Evolutionary conservation across 2,329 filamentous ascomycete genomes (phyloP).

Genomic region (Byssothecium circinans): DNA sequence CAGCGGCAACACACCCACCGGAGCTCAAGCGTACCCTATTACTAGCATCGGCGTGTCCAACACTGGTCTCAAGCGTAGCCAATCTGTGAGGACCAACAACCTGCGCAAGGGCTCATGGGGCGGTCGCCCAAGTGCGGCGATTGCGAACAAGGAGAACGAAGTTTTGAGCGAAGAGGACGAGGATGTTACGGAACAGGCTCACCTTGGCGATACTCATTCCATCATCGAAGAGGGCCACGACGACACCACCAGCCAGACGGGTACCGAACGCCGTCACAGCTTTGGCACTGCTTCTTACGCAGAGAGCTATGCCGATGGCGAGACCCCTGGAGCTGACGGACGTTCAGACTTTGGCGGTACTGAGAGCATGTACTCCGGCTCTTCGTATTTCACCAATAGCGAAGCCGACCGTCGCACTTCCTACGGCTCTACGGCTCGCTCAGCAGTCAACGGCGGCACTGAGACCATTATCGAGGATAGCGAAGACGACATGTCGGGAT

Average conservation of each 20-base stretch:
- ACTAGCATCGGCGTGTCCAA: constrained; percentile 38
- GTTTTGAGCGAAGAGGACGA: constrained; percentile 48
- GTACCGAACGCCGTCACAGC: constrained; percentile 46
- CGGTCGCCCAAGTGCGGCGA: constrained; percentile 31
- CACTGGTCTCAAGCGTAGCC: constrained; percentile 56
- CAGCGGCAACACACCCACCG: constrained; percentile 67
- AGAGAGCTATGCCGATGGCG: constrained; percentile 38
- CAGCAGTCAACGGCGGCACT: constrained; percentile 31
- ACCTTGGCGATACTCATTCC: constrained; percentile 18
- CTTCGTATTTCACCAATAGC: constrained; percentile 51
- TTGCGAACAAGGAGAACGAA: constrained; percentile 53
- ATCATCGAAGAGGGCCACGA: constrained; percentile 33
- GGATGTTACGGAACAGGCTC: constrained; percentile 31
- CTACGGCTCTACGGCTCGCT: constrained; percentile 44
- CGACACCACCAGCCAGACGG: constrained; percentile 38
- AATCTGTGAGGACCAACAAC: constrained; percentile 44
- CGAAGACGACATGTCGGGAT: constrained; percentile 15
- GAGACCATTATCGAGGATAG: constrained; percentile 36
- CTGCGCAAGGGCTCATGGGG: constrained; percentile 43
- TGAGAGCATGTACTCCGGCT: constrained; percentile 51
- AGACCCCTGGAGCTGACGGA: constrained; percentile 40
- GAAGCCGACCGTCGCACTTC: constrained; percentile 51
- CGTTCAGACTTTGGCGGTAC: constrained; percentile 46
- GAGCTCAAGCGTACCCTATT: constrained; percentile 43
- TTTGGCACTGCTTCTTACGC: constrained; percentile 38